Percentiles rank a stretch among this genome's conserved stretches.
Evolutionary conservation across 805 yeast genomes (phyloP).

Genomic region (Hanseniaspora occidentalis): DNA sequence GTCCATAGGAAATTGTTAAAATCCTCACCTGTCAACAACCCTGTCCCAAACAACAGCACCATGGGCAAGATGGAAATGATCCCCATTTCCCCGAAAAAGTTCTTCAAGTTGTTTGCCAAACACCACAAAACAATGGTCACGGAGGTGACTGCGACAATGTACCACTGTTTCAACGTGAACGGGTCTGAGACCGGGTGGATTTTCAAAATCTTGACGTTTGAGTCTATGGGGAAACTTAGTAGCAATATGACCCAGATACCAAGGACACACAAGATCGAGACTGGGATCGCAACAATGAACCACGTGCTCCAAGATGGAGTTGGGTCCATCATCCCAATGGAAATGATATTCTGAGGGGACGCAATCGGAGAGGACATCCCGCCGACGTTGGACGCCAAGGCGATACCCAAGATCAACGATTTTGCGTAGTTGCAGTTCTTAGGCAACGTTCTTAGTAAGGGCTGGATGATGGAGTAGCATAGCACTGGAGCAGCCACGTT

Average conservation of each 20-base stretch:
- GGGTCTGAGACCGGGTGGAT: conserved; percentile 46
- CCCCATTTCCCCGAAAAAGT: conserved; percentile 91
- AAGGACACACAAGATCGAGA: conserved; percentile 48
- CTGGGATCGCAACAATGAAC: conserved; percentile 83
- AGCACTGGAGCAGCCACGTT: conserved; percentile 96
- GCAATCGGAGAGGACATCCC: conserved; percentile 98
- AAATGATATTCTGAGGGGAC: conserved; percentile 91
- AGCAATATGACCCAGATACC: conserved; percentile 64
- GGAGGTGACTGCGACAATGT: conserved; percentile 53
- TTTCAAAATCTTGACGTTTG: conserved; percentile 35
- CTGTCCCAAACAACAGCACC: conserved; percentile 86
- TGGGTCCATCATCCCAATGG: conserved; percentile 78
- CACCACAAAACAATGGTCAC: conserved; percentile 84
- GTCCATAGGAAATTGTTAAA: conserved; percentile 96
- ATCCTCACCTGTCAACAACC: conserved; percentile 75
- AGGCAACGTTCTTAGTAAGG: conserved; percentile 73
- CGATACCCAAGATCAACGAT: conserved; percentile 81
- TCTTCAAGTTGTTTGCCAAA: conserved; percentile 60
- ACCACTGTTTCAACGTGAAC: conserved; percentile 64
- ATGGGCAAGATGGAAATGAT: conserved; percentile 83
- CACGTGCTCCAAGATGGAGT: conserved; percentile 83
- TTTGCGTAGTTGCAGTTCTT: conserved; percentile 66
- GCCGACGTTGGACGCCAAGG: conserved; percentile 84
- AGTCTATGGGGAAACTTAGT: conserved; percentile 46
- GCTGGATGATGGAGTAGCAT: conserved; percentile 84